These are phyloP conservation scores for Aspergillus sp. DNA, from an alignment of 2,329 filamentous ascomycete species.

Conservation along the genomic window DNA sequence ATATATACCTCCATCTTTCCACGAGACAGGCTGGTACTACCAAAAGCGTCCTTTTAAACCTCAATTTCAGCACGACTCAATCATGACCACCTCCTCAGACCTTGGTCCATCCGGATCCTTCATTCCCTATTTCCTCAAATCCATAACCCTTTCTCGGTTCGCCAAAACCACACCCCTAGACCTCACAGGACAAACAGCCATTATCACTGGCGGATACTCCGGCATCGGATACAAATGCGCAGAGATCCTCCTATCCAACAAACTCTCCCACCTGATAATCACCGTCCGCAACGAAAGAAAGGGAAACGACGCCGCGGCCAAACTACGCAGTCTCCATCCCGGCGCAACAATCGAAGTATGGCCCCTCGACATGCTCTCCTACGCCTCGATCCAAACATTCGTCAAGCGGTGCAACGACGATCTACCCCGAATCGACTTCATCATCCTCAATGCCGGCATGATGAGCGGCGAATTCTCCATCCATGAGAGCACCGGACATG, in stretches of 20 bases:
- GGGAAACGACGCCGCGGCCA: not conserved
- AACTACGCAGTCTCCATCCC: not conserved
- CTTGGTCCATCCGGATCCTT: not conserved
- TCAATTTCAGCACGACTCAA: not conserved
- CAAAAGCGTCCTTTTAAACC: no score
- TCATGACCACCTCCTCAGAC: not conserved
- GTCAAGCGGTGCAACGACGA: not conserved
- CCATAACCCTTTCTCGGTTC: not conserved
- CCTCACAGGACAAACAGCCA: not conserved
- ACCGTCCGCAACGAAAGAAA: not conserved
- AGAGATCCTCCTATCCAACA: not conserved
- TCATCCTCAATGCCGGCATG: not conserved
- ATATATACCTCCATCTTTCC: not conserved
- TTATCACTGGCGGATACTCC: not conserved
- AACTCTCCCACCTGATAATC: not conserved
- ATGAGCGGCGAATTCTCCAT: not conserved
- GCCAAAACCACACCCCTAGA: not conserved
- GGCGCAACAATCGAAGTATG: not conserved
- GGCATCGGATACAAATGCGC: not conserved
- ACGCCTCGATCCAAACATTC: not conserved
- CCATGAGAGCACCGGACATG: conserved; percentile 4
- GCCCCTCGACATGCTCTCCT: not conserved
- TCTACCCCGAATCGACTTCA: not conserved
- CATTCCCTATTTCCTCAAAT: not conserved
- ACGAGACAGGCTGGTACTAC: not conserved